Base-by-base conservation (phyloP, 1,139 yeast species). In the Suhomyces yuchorum region DNA sequence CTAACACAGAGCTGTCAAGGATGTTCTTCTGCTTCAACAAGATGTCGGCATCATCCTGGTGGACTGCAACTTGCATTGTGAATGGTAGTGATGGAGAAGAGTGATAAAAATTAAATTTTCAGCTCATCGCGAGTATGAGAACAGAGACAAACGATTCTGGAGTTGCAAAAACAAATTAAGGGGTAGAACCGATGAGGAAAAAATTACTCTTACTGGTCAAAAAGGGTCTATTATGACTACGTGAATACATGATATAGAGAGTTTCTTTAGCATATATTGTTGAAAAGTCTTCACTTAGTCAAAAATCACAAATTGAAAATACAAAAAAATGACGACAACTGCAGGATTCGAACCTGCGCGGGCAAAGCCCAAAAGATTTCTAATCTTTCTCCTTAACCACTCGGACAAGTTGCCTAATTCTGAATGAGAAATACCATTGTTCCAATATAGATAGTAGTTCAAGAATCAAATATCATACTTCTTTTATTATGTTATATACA, bases 1-100 rank as follows among this genome's bases (percentile, higher is more conserved):
- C 92, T 42, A 89, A 64, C 15, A 86, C 84, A 14, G 77, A 56
- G 34, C 78, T 85, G 56, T 74, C 76, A 53, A 90, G 76, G 45
- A 82, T 77, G 66, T 90, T 90, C 67, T 83, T 88, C 58, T 85
- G 85, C 59, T 83, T 85, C 58, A 90, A 77, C 56, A 90, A 79
- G 57, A 85, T 72, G 61, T 86, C 84, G 56, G 91, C 84, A 65
- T 87, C 93, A 59, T 82, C 85, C 61, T 78, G 82, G 54, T 83
- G 84, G 56, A 82, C 78, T 43, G 86, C 84, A 62, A 84, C 74
- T 64, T 83, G 87, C 86, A 81, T 81, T 36, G 45, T 49, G 17
- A 34, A 37, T 34, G 42, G 20, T 4, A 15, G 24, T 18, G 19
- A 30, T 19, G 26, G 35, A 28, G 42, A 41, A 37, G 42, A 44